phyloP scores from a whole-genome alignment of 2,329 filamentous ascomycete species.

The Talaromyces piceae region DNA sequence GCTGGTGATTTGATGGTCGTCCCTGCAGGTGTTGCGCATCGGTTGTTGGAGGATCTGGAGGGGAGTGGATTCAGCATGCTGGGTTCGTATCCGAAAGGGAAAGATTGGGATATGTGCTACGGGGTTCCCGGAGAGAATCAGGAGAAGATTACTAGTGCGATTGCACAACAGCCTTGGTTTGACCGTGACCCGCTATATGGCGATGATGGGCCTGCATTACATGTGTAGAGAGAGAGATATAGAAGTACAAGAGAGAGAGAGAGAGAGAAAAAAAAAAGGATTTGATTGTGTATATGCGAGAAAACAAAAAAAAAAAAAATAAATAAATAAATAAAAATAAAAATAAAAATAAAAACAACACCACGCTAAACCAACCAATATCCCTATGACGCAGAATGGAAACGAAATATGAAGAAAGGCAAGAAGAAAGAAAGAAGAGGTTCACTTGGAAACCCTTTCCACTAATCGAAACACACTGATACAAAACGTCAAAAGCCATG shows the following conservation, averaged over 20 bases:
- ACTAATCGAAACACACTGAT: constrained; percentile 68
- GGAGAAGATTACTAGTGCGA: constrained; percentile 44
- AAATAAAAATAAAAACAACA: constrained; percentile 6
- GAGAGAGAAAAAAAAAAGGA: not conserved
- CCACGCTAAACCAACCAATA: constrained; percentile 4
- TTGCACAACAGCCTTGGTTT: constrained; percentile 50
- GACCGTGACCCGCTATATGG: constrained; percentile 54
- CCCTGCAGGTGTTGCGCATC: constrained; percentile 59
- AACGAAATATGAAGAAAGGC: not conserved
- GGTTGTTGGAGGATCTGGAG: constrained; percentile 50
- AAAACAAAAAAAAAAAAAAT: no score
- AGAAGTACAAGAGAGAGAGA: not conserved
- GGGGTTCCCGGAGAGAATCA: constrained; percentile 53
- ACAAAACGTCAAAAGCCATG: constrained; percentile 86
- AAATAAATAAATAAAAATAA: no score
- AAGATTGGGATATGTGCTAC: constrained; percentile 65
- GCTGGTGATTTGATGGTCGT: constrained; percentile 59
- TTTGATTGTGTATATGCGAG: no score
- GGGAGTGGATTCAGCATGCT: constrained; percentile 60
- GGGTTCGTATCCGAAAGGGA: constrained; percentile 54
- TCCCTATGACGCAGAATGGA: no score
- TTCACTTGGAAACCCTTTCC: constrained; percentile 12
- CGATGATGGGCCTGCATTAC: constrained; percentile 44
- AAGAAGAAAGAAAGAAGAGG: not conserved
- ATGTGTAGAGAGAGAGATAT: constrained; percentile 14